Evolutionary conservation across 192 early-diverging fungal genomes (phyloP), one percentile per base, ranked within the genome.

Genomic region (Coemansia sp.): DNA sequence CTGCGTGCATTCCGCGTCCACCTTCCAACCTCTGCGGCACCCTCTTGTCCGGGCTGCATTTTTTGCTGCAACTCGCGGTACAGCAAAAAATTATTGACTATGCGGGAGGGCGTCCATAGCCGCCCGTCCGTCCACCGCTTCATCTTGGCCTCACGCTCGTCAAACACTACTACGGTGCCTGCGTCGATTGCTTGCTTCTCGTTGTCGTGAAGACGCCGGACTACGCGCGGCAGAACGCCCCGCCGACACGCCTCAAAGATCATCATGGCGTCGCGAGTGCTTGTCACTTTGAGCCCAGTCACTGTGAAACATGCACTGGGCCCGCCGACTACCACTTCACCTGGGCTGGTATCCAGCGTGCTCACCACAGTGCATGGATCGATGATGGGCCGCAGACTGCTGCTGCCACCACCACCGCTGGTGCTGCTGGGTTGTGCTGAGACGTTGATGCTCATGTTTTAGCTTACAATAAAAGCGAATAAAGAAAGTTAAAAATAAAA

Each of bases 41-140:
- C 75, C n/a, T 69, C 64, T n/a, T 72, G 56, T 56, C 77, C 83
- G 21, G 68, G 84, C 58, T 63, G 86, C 39, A 72, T 70, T 68
- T 84, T 89, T 64, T 66, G 77, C 53, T 67, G 83, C 67, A 64
- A 63, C 64, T 93, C 91, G 48, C 90, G 87, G 77, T 93, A 93
- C 41, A 92, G 77, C 37, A 93, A 66, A 61, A 92, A 93, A 53
- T 90, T 90, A 56, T 88, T 88, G 26, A 89, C 69, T 24, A 93
- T 91, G 24, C 91, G 85, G 14, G 90, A 92, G 9, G 91, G 91
- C 32, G 89, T 89, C 91, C 91, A 93, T 15, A 84, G 71, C 8
- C 87, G 80, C 5, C 90, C 90, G 53, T 93, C 91, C 3, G 92
- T 94, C 92, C 92, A 95, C 18, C 92, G 82, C 70, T 90, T 91